Base-by-base conservation (phyloP, 2,329 filamentous ascomycete genomes). In the Colletotrichum sp. region DNA sequence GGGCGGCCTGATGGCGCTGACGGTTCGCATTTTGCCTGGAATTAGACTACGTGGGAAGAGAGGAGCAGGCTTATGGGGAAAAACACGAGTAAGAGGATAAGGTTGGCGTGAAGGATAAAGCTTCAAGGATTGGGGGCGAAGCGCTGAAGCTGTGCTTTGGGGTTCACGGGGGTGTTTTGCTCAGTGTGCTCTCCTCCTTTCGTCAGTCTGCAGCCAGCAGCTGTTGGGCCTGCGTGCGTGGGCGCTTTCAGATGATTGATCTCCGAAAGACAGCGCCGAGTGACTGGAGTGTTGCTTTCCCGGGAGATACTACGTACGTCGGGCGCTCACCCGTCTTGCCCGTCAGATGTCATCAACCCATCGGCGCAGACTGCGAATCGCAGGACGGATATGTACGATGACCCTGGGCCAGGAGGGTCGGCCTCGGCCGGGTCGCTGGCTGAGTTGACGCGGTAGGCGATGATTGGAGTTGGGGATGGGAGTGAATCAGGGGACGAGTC, bases 401-500 rank as follows among this genome's bases (percentile, higher is more conserved):
- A 62, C 39, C 39, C 32, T 34, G 36, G 44, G 32, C 62, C 68
- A 44, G 24, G 44, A 52, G 44, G n/a, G 44, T 52, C 9, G 66
- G 68, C 44, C 60, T 49, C 44, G 66, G 68, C 44, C 60, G 36
- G 63, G 72, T 49, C 26, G 69, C 69, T 52, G 57, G 72, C 24
- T 15, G 34, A 34, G 57, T 64, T 65, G 49, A 76, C 69, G 70
- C 73, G 70, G 70, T 76, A 64, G 34, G 64, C 73, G 70, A 68
- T 68, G 73, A 73, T 73, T 76, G 73, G 63, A 13, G 39, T 44
- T 28, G 67, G 30, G 24, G 18, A 44, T 32, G 16, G 7, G 32
- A 16, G 63, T 68, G 70, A 72, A 72, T 76, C 73, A 73, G 73
- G 59, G 44, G 70, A 44, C 34, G 69, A 68, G 26, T 55, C 69